Conservation (phyloP, 2,329 filamentous ascomycete species). For the Pseudonectria buxi region DNA sequence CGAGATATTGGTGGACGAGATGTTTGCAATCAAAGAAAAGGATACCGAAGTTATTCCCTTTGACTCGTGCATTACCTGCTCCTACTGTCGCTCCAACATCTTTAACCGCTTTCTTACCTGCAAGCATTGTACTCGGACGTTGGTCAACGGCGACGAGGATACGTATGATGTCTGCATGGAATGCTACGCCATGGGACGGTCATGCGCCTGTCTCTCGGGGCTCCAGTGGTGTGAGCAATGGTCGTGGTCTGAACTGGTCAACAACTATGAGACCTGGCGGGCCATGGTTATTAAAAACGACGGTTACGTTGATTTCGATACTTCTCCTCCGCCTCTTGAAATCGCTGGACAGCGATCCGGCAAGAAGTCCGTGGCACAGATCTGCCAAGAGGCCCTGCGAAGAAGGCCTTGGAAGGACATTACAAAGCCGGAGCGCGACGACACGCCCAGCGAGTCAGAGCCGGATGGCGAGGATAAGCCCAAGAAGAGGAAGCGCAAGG, state of each 20-base stretch:
- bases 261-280: constrained; percentile 79
- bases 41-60: constrained; percentile 71
- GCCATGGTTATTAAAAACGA: constrained; percentile 69
- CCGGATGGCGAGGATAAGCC: constrained; percentile 57
- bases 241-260: constrained; percentile 69
- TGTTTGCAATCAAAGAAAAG: constrained; percentile 67
- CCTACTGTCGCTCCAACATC: constrained; percentile 92
- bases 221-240: constrained; percentile 93
- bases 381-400: constrained; percentile 86
- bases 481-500: constrained; percentile 51
- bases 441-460: constrained; percentile 42
- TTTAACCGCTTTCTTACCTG: constrained; percentile 97
- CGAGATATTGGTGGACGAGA: constrained; percentile 75
- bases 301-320: constrained; percentile 56
- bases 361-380: constrained; percentile 78
- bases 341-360: constrained; percentile 59
- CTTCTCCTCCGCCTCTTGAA: constrained; percentile 63
- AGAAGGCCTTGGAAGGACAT: constrained; percentile 77
- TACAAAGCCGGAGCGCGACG: constrained; percentile 49
- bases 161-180: constrained; percentile 98
- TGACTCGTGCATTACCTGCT: constrained; percentile 89
- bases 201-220: constrained; percentile 79
- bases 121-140: constrained; percentile 66
- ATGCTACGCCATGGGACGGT: constrained; percentile 95
- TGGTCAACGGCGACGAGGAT: constrained; percentile 64